Evolutionary conservation across 169 alveolate genomes (phyloP).

Genomic region (Perkinsus olseni): DNA sequence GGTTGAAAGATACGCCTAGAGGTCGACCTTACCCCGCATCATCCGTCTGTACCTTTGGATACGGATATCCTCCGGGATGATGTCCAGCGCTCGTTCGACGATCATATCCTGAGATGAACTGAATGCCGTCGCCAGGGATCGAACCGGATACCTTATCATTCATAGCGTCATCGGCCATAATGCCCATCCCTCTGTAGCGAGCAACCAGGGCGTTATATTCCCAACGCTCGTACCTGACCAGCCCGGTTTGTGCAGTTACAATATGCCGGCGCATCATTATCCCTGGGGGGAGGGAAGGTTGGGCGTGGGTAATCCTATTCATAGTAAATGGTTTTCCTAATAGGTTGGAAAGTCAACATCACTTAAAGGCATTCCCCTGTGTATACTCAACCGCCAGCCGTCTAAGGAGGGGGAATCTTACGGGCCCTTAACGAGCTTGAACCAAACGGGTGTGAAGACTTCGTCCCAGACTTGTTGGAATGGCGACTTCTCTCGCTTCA

Average conservation of each 20-base stretch:
- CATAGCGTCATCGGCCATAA: neutral
- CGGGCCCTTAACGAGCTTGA: conserved; percentile 60
- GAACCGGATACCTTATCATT: neutral
- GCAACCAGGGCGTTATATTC: neutral
- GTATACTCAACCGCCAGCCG: no score
- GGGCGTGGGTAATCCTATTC: neutral
- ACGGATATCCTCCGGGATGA: conserved; percentile 57
- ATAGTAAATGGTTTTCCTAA: neutral
- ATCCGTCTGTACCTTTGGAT: conserved; percentile 60
- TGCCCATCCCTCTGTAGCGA: conserved; percentile 2
- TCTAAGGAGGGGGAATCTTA: conserved; percentile 61
- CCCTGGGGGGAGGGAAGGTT: neutral
- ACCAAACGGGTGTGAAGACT: conserved; percentile 57
- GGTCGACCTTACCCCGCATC: conserved; percentile 46
- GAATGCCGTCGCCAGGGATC: neutral
- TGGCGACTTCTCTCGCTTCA: no score
- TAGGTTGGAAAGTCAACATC: conserved; percentile 41
- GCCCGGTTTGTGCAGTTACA: neutral
- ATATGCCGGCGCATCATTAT: neutral
- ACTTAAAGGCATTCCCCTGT: no score
- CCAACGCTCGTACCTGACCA: neutral
- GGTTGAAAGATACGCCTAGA: neutral
- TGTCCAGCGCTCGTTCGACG: conserved; percentile 61
- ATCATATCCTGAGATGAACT: conserved; percentile 52
- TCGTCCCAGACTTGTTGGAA: conserved; percentile 13